Evolutionary conservation across 768 basidiomycete species (phyloP), one percentile per base, ranked within the genome.

Genomic region (Mycena vulgaris): DNA sequence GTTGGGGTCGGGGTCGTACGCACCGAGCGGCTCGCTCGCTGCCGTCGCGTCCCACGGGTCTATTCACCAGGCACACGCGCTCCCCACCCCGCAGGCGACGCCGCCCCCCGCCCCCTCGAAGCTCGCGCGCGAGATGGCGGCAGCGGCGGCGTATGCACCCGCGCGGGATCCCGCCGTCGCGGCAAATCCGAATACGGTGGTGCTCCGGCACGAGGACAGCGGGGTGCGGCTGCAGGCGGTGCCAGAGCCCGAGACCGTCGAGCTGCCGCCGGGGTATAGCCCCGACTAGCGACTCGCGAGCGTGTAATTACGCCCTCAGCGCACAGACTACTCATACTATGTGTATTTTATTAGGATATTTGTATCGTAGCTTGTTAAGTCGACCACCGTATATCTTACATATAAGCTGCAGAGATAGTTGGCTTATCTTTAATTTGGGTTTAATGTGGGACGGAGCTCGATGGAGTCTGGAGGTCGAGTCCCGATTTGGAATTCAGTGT

Each of bases 131-230:
- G 59, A 61, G 45, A 47, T 39, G 7, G 51, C 47, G n/a, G 21
- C 59, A 21, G 21, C 51, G 14, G 47, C 35, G 11, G 39, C 61
- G 0, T 3, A 14, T 10, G n/a, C 55, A 9, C n/a, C 42, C 25
- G 17, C 39, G 42, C 49, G 49, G 8, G 31, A 21, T 2, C 17
- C 30, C 21, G 39, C 40, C 6, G 52, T 37, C 28, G 21, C 5
- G 3, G 6, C 8, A 25, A 10, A 3, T 14, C 45, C 13, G 45
- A 10, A 30, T 17, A 23, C 19, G 30, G 45, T 64, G 33, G 56
- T 70, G 7, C 16, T 70, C 2, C 56, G 49, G 10, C 63, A 70
- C 48, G 57, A 52, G 37, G 69, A 70, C 37, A 70, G 69, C 57
- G 69, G 69, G 47, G 48, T 64, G 53, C 62, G 68, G 4, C 17